Base-by-base conservation (phyloP, 306 rosid species). In the Arachis hypogaea region DNA sequence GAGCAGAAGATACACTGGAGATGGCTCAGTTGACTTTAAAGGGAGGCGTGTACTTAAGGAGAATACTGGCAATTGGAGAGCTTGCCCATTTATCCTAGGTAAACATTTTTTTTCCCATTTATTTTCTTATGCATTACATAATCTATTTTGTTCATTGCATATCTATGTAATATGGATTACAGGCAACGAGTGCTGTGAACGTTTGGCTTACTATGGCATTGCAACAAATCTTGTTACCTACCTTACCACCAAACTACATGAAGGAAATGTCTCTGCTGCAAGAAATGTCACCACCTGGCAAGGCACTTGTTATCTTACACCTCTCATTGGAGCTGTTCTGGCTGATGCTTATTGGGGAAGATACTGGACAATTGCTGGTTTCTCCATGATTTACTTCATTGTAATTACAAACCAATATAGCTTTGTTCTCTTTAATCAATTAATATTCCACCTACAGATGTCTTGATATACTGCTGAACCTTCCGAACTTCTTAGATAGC, bases 271-370 rank as follows among this genome's bases (percentile, higher is more conserved):
- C 40, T 67, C 89, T 58, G 99, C 98, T 29, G 99, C 99, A 62
- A 90, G 89, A 86, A 92, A 87, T 81, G 96, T 95, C 66, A 95
- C 96, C 76, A 95, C 93, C 54, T 95, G 99, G 98, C 88, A 86
- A 77, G 99, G 98, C 61, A 95, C 99, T 79, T 95, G 99, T 81
- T 95, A 92, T 87, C 97, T 95, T 76, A 68, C 96, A 64, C 99
- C 99, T 81, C 96, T 95, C 33, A 86, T 95, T 77, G 99, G 99
- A 75, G 99, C 99, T 61, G 76, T 95, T 64, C 44, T 92, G 51
- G 99, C 99, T 58, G 99, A 95, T 92, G 88, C 98, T 75, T 92
- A 87, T 82, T 95, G 90, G 98, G 99, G 99, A 78, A 85, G 99
- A 88, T 95, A 88, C 81, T 95, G 99, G 99, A 95, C 99, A 8